Conservation (phyloP, 768 basidiomycete species). For the Lepiota brunneoincarnata region DNA sequence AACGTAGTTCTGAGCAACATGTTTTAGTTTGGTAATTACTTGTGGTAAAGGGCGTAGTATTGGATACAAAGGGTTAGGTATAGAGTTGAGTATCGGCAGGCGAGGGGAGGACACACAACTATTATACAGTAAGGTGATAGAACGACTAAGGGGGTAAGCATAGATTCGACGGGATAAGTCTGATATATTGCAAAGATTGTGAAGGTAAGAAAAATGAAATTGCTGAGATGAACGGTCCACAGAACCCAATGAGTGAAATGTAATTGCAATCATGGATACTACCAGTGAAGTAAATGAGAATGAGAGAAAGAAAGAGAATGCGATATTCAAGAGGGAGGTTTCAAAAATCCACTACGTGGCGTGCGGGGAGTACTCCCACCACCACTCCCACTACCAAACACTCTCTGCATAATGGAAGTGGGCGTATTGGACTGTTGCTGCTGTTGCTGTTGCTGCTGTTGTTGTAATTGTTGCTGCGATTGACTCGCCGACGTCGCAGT, state of each 20-base stretch:
- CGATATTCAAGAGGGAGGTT: background rate
- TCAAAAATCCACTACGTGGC: slow-evolving; percentile 1
- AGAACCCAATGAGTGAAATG: background rate
- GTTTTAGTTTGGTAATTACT: background rate
- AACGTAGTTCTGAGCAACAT: background rate
- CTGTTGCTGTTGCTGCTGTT: background rate
- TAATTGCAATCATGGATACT: background rate
- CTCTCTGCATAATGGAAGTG: slow-evolving; percentile 6
- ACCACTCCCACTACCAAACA: slow-evolving; percentile 6
- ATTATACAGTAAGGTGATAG: background rate
- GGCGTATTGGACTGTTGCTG: background rate
- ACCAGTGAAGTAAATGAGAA: background rate
- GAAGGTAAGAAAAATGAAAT: background rate
- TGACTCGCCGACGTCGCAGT: background rate
- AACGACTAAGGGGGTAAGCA: background rate
- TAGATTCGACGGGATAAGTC: background rate
- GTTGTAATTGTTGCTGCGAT: background rate
- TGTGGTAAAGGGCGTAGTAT: background rate
- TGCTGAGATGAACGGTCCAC: background rate
- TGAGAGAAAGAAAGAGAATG: background rate
- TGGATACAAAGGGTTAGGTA: background rate
- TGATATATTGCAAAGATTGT: slow-evolving; percentile 1
- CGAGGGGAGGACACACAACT: background rate
- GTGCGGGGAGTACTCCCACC: slow-evolving; percentile 3
- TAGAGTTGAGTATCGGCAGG: too few species aligned